phyloP scores from a whole-genome alignment of 306 rosid genomes.

The Macrotyloma uniflorum region DNA sequence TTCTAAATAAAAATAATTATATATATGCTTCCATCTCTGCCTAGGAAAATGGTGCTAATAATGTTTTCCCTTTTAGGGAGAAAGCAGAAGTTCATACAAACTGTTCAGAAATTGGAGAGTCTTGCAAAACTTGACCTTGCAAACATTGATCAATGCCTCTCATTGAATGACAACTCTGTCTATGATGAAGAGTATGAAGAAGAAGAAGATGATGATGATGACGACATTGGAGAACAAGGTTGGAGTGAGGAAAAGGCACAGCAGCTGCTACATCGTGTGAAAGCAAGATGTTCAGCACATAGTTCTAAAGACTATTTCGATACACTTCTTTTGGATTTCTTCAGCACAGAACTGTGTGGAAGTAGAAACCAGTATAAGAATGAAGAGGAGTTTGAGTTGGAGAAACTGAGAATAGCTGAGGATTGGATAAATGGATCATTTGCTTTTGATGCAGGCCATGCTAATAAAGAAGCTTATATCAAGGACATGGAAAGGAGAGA shows the following conservation, averaged over 20 bases:
- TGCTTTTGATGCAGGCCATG: slow-evolving; percentile 41
- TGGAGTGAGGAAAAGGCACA: slow-evolving; percentile 49
- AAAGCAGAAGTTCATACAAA: slow-evolving; percentile 53
- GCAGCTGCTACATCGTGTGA: slow-evolving; percentile 47
- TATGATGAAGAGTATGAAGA: slow-evolving; percentile 35
- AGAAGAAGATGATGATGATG: background rate
- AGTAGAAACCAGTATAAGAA: slow-evolving; percentile 29
- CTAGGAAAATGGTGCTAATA: slow-evolving; percentile 5
- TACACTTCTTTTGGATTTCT: slow-evolving; percentile 57
- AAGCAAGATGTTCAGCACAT: slow-evolving; percentile 37
- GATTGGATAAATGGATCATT: slow-evolving; percentile 52
- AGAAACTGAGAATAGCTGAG: slow-evolving; percentile 51
- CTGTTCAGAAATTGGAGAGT: slow-evolving; percentile 49
- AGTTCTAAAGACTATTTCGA: slow-evolving; percentile 33
- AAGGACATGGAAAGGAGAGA: slow-evolving; percentile 59
- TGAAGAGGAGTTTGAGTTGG: slow-evolving; percentile 37
- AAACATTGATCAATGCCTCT: slow-evolving; percentile 32
- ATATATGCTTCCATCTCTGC: no score
- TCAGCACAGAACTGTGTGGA: slow-evolving; percentile 46
- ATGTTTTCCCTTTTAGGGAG: slow-evolving; percentile 46
- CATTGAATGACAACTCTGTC: slow-evolving; percentile 31
- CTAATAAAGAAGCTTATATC: slow-evolving; percentile 50
- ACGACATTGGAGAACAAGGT: slow-evolving; percentile 32
- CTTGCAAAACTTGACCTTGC: slow-evolving; percentile 45
- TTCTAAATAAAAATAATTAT: no score